Base-by-base conservation (phyloP, 2,329 filamentous ascomycete species). In the Botryotinia globosa region DNA sequence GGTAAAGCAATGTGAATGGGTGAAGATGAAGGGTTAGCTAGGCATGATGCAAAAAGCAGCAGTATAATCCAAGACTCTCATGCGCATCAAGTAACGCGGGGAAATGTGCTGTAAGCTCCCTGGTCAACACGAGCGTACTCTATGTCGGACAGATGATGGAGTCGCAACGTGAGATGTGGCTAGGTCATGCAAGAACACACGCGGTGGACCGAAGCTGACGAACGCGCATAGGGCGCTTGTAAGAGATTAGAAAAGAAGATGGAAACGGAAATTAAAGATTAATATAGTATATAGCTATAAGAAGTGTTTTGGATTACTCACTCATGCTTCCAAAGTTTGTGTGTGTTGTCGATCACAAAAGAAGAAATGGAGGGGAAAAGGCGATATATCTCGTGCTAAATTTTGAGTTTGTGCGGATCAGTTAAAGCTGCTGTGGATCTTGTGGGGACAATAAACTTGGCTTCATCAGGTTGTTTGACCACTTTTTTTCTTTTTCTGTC, bases 141-240 rank as follows among this genome's bases (percentile, higher is more conserved):
- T 68, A 45, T 44, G 63, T 68, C 63, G 51, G 70, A 72, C 70
- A 68, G 70, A 72, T 68, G 54, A 68, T 68, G 42, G 70, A 48
- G 42, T 68, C 54, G 70, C 63, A 72, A 72, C 63, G 70, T 72
- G 70, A 67, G 63, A 72, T 68, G 54, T 59, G 63, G 63, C 59
- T 56, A 68, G 63, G 54, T 54, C 70, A 72, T 67, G 63, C 70
- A 68, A 56, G 70, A 58, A 72, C 48, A 72, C 65, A 56, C 70
- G 70, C 70, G 54, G 32, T 61, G 63, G 37, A 29, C 63, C 42
- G 29, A 51, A 37, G 63, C 54, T 58, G 70, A 59, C 44, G 58
- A 68, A 45, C 63, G 63, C 70, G 70, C 63, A 72, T 72, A 68
- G 37, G 42, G 70, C 70, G 70, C 63, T 72, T 72, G 63, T 18